Evolutionary conservation across 2,329 filamentous ascomycete genomes (phyloP).

Genomic region (Dactylellina haptotyla): DNA sequence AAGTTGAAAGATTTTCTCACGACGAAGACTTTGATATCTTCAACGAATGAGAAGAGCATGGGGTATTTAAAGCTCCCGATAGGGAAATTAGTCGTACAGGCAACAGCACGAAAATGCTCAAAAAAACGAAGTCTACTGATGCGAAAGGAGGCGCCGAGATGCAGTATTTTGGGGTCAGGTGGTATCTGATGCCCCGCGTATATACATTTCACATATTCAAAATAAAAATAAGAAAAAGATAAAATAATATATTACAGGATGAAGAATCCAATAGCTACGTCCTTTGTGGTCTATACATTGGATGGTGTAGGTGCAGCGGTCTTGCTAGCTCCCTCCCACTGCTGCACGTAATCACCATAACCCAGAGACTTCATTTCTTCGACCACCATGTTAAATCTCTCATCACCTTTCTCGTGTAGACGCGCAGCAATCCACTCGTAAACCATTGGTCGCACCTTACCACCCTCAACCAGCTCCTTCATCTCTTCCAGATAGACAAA

Average conservation of each 20-base stretch:
- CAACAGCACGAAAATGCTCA: too few relatives aligned
- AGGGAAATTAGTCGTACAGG: too few relatives aligned
- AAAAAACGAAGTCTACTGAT: too few relatives aligned
- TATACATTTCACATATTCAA: slow-evolving; percentile 7
- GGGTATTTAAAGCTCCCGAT: too few relatives aligned
- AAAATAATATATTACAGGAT: slow-evolving; percentile 24
- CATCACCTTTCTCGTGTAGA: slow-evolving; percentile 58
- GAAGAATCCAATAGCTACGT: background rate
- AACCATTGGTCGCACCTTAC: slow-evolving; percentile 59
- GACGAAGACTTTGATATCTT: too few relatives aligned
- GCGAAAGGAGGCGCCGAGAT: too few relatives aligned
- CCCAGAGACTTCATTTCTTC: slow-evolving; percentile 58
- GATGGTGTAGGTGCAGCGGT: too few relatives aligned
- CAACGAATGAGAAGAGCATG: too few relatives aligned
- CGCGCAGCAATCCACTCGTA: slow-evolving; percentile 59
- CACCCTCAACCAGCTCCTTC: slow-evolving; percentile 58
- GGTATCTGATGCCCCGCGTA: slow-evolving; percentile 1
- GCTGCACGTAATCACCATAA: slow-evolving; percentile 23
- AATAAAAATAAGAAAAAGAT: slow-evolving; percentile 7
- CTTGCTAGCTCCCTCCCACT: slow-evolving; percentile 21
- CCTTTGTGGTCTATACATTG: background rate
- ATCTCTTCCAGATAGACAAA: slow-evolving; percentile 67
- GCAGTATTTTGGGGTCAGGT: too few relatives aligned
- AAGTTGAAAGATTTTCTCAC: too few relatives aligned
- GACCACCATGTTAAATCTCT: slow-evolving; percentile 59